A percentile compares a stretch with the other conserved stretches of the same genome.
phyloP scores from a whole-genome alignment of 2,329 filamentous ascomycete genomes.

The Ophiostoma populinum region DNA sequence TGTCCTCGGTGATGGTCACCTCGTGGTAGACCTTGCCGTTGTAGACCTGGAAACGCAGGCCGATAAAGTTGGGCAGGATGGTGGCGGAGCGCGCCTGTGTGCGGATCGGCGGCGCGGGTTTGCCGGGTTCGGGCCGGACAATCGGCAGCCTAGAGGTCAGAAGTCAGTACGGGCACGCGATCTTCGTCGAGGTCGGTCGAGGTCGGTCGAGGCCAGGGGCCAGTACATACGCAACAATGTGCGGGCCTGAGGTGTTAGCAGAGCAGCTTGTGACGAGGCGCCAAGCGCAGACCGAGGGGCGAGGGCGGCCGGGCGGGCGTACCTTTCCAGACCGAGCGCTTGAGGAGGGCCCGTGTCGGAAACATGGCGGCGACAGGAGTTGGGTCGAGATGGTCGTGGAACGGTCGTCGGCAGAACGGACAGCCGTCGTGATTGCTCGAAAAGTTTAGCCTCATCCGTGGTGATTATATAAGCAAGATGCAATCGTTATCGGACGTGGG shows the following conservation, averaged over 20 bases:
- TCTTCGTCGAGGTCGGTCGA: neutral
- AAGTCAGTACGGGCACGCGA: neutral
- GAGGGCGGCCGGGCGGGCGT: constrained; percentile 7
- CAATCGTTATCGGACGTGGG: too few species aligned
- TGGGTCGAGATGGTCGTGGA: neutral
- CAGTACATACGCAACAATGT: constrained; percentile 32
- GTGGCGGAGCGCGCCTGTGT: constrained; percentile 80
- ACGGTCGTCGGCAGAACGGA: constrained; percentile 1
- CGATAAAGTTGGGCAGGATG: constrained; percentile 83
- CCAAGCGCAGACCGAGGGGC: neutral
- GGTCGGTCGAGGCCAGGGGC: neutral
- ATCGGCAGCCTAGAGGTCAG: constrained; percentile 39
- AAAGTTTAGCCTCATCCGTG: constrained; percentile 2
- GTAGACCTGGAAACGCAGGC: constrained; percentile 75
- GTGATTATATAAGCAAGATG: constrained; percentile 2
- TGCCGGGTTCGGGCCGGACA: constrained; percentile 38
- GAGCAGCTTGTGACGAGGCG: too few species aligned
- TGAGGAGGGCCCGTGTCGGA: constrained; percentile 48
- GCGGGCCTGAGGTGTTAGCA: constrained; percentile 25
- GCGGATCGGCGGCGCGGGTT: constrained; percentile 54
- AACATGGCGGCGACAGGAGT: constrained; percentile 33
- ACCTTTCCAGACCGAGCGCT: constrained; percentile 85
- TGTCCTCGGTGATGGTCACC: constrained; percentile 75
- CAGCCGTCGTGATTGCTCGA: constrained; percentile 6
- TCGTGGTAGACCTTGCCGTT: constrained; percentile 81